Evolutionary conservation across 345 rosid species (phyloP), one percentile per base, ranked within the genome.

Genomic region (Lepidium sativum): DNA sequence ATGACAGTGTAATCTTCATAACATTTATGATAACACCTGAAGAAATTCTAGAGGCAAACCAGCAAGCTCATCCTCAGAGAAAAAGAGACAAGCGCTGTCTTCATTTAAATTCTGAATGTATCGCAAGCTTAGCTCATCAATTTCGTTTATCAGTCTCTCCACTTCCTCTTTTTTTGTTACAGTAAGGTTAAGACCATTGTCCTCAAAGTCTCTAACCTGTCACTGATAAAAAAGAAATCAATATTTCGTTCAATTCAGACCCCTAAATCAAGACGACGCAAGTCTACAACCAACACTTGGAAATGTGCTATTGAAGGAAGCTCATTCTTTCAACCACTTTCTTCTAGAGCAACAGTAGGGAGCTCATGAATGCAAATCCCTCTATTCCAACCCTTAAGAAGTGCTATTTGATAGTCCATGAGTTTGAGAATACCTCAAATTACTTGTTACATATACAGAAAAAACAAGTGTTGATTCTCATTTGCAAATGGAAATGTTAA

Each of bases 171-270:
- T 84, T 79, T 89, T 89, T 33, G 82, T 80, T 64, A 79, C 53
- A 61, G 96, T 82, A 70, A 94, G 99, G 78, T 86, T 81, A 74
- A 89, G 70, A 72, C 97, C 99, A 81, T 81, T 89, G 67, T 80
- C 69, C 84, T 94, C 97, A 25, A 86, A 89, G 63, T 94, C 96
- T 81, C 80, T 86, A 49, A 94, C 84, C 97, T 89, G 97, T 89
- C 96, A 94, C 92, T 83, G 86, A 79, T 79, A 67, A 71, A 71
- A 76, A 75, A 79, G 71, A 48, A 58, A 78, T 81, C 80, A 83
- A 75, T 32, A 72, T 63, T 74, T 70, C 8, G 63, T 44, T 66
- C 61, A 72, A 69, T 35, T 56, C 35, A 61, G 11, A 17, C 54
- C 60, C 37, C 47, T 68, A 15, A 44, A 61, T 17, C 52, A 13